Percentiles rank a stretch among this genome's conserved stretches.
Conservation (phyloP, 2,329 filamentous ascomycete genomes). For the Dothiorella sarmentorum region DNA sequence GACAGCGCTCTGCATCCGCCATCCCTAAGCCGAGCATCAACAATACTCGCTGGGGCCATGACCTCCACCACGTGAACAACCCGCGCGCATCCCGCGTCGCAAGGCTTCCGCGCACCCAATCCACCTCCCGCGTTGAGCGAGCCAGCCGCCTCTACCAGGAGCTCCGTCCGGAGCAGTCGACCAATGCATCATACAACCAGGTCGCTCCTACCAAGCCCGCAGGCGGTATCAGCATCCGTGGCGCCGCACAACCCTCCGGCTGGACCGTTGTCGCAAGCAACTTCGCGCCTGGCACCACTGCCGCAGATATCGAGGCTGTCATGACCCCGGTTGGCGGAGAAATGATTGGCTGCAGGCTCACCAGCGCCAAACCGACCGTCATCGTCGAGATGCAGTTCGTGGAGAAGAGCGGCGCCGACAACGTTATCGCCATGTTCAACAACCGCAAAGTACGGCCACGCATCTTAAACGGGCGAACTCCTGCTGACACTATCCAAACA, state of each 20-base stretch:
- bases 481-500: slow-evolving; percentile 27
- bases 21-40: slow-evolving; percentile 40
- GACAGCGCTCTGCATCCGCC: slow-evolving; percentile 25
- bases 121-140: slow-evolving; percentile 40
- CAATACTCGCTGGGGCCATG: slow-evolving; percentile 67
- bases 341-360: slow-evolving; percentile 63
- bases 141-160: slow-evolving; percentile 41
- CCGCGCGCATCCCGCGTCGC: slow-evolving; percentile 35
- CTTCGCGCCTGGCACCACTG: slow-evolving; percentile 77
- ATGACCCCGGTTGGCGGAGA: slow-evolving; percentile 70
- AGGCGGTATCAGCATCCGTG: slow-evolving; percentile 65
- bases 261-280: slow-evolving; percentile 74
- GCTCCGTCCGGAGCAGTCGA: slow-evolving; percentile 35
- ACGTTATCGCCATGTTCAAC: slow-evolving; percentile 72
- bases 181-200: slow-evolving; percentile 24
- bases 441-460: slow-evolving; percentile 37
- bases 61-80: slow-evolving; percentile 52
- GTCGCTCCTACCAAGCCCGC: slow-evolving; percentile 30
- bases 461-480: not conserved
- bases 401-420: slow-evolving; percentile 68
- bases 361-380: slow-evolving; percentile 66
- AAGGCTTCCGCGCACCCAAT: slow-evolving; percentile 35
- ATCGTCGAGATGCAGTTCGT: slow-evolving; percentile 75
- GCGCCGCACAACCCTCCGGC: slow-evolving; percentile 39
- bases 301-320: slow-evolving; percentile 77